Base-by-base conservation (phyloP, 768 basidiomycete genomes). In the Tulasnella sp. region DNA sequence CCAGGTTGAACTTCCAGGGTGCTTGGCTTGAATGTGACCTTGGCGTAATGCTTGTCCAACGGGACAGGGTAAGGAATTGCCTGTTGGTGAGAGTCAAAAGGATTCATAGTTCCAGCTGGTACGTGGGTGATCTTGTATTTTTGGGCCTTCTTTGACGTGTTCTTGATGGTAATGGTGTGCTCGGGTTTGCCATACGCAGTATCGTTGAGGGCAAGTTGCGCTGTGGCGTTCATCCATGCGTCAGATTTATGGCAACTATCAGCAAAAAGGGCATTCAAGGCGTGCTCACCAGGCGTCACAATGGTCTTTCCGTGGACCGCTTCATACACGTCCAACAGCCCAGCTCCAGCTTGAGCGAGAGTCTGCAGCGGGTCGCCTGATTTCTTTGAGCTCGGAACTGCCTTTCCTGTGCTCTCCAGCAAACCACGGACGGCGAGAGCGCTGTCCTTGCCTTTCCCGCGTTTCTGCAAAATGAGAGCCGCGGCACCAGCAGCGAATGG, bases 31-130 rank as follows among this genome's bases (percentile, higher is more conserved):
- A 81, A 73, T 81, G 74, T 31, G 79, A 74, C 58, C 83, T 87
- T 38, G 83, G 90, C 90, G 56, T 85, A 84, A n/a, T 79, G 34
- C 24, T 84, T 83, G 12, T 88, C 85, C 74, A 91, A 85, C 9
- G 89, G 89, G 0, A 91, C 88, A 2, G 92, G 91, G 14, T 89
- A 88, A 56, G 85, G 81, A 4, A 85, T 84, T 0, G 88, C 73
- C 92, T 92, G 81, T 18, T 74, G 84, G 83, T 87, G 87, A 58
- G 86, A 86, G 18, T 85, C 86, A 87, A 52, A 74, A 1, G 89
- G 88, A 39, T 88, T 80, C 12, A 89, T 88, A 9, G 90, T 90
- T 3, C 89, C 89, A 52, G 90, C 90, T n/a, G 90, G 88, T 1
- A 89, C 84, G 82, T 92, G 90, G 10, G 83, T 85, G 27, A 92